phyloP scores from a whole-genome alignment of 768 basidiomycete species.

The Leccinum variicolor region DNA sequence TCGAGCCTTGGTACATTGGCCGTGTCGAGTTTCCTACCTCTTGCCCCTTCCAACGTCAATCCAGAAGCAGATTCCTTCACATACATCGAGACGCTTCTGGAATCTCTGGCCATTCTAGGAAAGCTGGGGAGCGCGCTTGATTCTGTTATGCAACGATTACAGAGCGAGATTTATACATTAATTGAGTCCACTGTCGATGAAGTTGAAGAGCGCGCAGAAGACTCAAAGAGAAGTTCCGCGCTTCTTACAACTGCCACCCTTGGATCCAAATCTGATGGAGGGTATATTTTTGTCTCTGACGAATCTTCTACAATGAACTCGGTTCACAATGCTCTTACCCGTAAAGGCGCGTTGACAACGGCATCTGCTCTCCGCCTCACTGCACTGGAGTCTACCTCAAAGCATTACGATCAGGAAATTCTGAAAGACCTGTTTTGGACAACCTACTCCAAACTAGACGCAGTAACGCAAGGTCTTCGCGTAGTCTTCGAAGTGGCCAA shows the following conservation, averaged over 20 bases:
- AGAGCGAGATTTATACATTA: slow-evolving; percentile 77
- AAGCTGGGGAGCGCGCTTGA: slow-evolving; percentile 85
- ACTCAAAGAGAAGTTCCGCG: slow-evolving; percentile 52
- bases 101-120: slow-evolving; percentile 89
- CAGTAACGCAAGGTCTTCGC: slow-evolving; percentile 86
- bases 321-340: slow-evolving; percentile 26
- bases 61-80: slow-evolving; percentile 92
- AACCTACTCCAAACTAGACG: slow-evolving; percentile 90
- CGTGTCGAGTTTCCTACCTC: slow-evolving; percentile 17
- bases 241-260: slow-evolving; percentile 34
- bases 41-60: slow-evolving; percentile 41
- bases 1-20: slow-evolving; percentile 22
- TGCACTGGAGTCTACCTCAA: slow-evolving; percentile 70
- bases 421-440: slow-evolving; percentile 96
- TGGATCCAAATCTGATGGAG: slow-evolving; percentile 45
- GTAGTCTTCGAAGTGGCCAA: slow-evolving; percentile 89
- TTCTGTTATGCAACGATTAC: slow-evolving; percentile 75
- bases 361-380: slow-evolving; percentile 62
- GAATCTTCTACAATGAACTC: slow-evolving; percentile 14
- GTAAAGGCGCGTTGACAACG: slow-evolving; percentile 31
- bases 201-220: slow-evolving; percentile 87
- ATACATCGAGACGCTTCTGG: slow-evolving; percentile 90
- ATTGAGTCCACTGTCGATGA: slow-evolving; percentile 88
- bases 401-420: slow-evolving; percentile 78
- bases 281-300: slow-evolving; percentile 45